Evolutionary conservation across 768 basidiomycete species (phyloP).

Genomic region (Erythrobasidium yunnanense): DNA sequence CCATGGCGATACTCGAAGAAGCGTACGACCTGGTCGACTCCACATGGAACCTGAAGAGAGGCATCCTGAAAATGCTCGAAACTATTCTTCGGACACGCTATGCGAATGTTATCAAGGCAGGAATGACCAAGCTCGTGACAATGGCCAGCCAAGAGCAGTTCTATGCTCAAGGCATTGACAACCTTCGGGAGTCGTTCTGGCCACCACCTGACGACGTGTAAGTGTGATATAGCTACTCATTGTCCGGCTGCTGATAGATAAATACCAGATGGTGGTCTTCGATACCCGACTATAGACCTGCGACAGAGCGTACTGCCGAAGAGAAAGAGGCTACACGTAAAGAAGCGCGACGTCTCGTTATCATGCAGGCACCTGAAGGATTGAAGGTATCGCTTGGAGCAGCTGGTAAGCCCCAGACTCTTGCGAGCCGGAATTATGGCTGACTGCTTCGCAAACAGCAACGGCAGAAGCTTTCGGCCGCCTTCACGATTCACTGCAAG

Average conservation of each 20-base stretch:
- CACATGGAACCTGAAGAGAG: constrained; percentile 27
- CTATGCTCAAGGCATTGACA: constrained; percentile 9
- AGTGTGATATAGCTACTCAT: not conserved
- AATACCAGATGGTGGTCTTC: constrained; percentile 22
- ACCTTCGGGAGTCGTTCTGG: constrained; percentile 28
- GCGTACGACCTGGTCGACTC: constrained; percentile 28
- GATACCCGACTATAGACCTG: not conserved
- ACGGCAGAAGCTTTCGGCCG: constrained; percentile 27
- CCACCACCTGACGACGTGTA: constrained; percentile 20
- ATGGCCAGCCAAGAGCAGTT: constrained; percentile 20
- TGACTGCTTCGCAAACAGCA: constrained; percentile 2
- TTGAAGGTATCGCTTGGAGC: constrained; percentile 28
- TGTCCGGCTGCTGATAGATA: not conserved
- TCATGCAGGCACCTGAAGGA: constrained; percentile 25
- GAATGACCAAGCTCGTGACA: constrained; percentile 6
- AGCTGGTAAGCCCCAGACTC: not conserved
- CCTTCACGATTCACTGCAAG: constrained; percentile 25
- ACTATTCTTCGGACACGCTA: constrained; percentile 28
- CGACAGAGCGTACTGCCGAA: not conserved
- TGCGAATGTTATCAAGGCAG: constrained; percentile 11
- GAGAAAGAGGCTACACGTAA: constrained; percentile 28
- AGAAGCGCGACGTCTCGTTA: constrained; percentile 17
- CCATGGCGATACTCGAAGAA: constrained; percentile 27
- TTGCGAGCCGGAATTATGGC: not conserved
- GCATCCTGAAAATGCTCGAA: constrained; percentile 28